Conservation (phyloP, 345 rosid species). For the Citropsis articulata region DNA sequence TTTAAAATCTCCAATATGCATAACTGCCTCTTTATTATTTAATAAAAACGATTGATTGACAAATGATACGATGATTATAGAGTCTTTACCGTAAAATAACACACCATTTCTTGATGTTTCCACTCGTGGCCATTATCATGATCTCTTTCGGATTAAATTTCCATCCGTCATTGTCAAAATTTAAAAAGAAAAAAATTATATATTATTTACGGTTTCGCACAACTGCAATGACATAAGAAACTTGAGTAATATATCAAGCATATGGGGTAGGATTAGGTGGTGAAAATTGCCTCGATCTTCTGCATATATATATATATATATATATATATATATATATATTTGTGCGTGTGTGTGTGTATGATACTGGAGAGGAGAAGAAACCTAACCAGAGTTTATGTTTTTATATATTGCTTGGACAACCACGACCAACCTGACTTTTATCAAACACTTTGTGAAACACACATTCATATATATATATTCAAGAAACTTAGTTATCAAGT, state of each 20-base stretch:
- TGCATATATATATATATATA: not conserved
- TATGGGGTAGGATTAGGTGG: slow-evolving; percentile 36
- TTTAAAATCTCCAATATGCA: not conserved
- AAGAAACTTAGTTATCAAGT: not conserved
- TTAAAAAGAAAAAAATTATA: not conserved
- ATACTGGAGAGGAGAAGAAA: slow-evolving; percentile 13
- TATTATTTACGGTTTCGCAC: not conserved
- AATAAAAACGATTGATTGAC: not conserved
- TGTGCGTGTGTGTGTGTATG: too few species aligned
- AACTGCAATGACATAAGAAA: slow-evolving; percentile 37
- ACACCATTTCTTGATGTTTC: slow-evolving; percentile 33
- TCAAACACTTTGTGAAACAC: not conserved
- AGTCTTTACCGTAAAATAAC: not conserved
- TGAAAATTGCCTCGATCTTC: slow-evolving; percentile 12
- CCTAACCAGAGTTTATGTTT: slow-evolving; percentile 19
- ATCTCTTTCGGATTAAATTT: slow-evolving; percentile 14
- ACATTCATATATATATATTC: not conserved
- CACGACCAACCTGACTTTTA: slow-evolving; percentile 25
- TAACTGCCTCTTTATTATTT: slow-evolving; percentile 6
- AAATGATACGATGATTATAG: slow-evolving; percentile 1
- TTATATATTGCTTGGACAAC: slow-evolving; percentile 20
- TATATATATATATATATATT: too few species aligned
- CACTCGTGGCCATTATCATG: slow-evolving; percentile 28
- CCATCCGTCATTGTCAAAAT: not conserved
- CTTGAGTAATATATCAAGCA: slow-evolving; percentile 14